A percentile compares a stretch with the other conserved stretches of the same genome.
Evolutionary conservation across 805 yeast genomes (phyloP).

Genomic region (Cyberlindnera meyerae): DNA sequence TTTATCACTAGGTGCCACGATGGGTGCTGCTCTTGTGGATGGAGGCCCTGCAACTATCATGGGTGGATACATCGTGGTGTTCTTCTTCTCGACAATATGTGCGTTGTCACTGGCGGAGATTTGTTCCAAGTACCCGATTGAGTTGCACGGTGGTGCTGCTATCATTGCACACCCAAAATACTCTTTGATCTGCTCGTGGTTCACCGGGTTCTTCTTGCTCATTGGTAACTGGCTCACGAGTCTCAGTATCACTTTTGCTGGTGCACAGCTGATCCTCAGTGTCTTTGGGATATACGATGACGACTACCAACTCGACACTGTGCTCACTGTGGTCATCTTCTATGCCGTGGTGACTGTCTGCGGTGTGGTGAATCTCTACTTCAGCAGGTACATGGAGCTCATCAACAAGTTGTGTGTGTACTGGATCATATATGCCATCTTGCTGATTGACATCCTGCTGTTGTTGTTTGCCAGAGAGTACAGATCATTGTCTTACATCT

Average conservation of each 20-base stretch:
- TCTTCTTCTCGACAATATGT: conserved; percentile 57
- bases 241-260: conserved; percentile 68
- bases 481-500: conserved; percentile 52
- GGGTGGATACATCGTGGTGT: conserved; percentile 69
- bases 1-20: conserved; percentile 67
- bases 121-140: conserved; percentile 70
- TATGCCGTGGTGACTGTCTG: conserved; percentile 52
- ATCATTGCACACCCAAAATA: conserved; percentile 56
- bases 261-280: conserved; percentile 67
- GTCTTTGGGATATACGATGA: conserved; percentile 58
- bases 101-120: conserved; percentile 75
- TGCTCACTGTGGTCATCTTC: conserved; percentile 53
- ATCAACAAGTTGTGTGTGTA: conserved; percentile 66
- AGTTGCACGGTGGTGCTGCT: conserved; percentile 74
- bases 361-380: conserved; percentile 58
- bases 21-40: conserved; percentile 65
- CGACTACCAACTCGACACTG: conserved; percentile 51
- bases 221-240: conserved; percentile 79
- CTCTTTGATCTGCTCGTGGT: conserved; percentile 63
- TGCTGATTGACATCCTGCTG: conserved; percentile 60
- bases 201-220: conserved; percentile 70
- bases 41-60: conserved; percentile 76
- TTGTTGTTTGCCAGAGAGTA: conserved; percentile 52
- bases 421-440: conserved; percentile 70
- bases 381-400: conserved; percentile 53